Base-by-base conservation (phyloP, 148 eudicot genomes). In the Chenopodium berlandieri region DNA sequence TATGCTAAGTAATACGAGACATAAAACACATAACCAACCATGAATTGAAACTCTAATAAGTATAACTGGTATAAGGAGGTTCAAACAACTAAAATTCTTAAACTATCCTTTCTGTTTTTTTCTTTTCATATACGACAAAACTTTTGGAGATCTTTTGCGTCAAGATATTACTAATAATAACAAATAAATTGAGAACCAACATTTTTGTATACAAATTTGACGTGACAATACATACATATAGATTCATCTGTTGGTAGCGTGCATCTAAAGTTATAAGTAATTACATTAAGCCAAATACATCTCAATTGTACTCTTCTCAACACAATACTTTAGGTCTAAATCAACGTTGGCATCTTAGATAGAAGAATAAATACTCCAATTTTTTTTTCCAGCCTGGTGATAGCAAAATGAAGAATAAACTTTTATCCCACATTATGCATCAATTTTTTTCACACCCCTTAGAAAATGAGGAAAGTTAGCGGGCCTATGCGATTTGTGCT, bases 391-490 rank as follows among this genome's bases (percentile, higher is more conserved):
- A 9, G 11, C 12, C 13, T 48, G 52, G 11, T 48, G 52, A 48
- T 48, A 48, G 52, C 14, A 48, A 48, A 50, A 50, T 50, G 54
- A 50, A 12, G 54, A 50, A 65, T 40, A 30, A 68, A 22, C 31
- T 52, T 50, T 71, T 70, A 52, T 31, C 75, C 75, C n/a, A 54
- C 54, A 37, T 52, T 69, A 37, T 71, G 76, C 68, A 79, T 56
- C 50, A 19, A 50, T 11, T 25, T 4, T 65, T 64, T 66, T 3
- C 17, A 37, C 14, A 12, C 50, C 4, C 50, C 74, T 71, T 37
- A 56, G 44, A 54, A 63, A 32, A 25, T 23, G 65, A 78, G 75
- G 25, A 22, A 37, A 56, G 48, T 14, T 20, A 19, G 31, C 27
- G 62, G 77, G 70, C 71, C 52, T 23, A 6, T 37, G 75, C 56